Base-by-base conservation (phyloP, 176 grass and related monocot species). In the Carex cristatella region DNA sequence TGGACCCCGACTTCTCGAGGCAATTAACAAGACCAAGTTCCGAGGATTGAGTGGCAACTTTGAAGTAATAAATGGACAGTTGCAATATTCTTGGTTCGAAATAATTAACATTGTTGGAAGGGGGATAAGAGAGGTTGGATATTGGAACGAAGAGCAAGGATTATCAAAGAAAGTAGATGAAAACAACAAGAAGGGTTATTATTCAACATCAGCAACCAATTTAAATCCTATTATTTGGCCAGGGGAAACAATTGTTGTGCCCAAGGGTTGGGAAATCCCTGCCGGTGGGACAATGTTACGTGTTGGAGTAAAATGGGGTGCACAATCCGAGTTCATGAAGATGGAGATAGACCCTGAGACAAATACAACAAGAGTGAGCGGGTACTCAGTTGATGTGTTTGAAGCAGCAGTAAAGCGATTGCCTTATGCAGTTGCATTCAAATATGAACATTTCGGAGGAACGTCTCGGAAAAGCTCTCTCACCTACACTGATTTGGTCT, bases 61-160 rank as follows among this genome's bases (percentile, higher is more conserved):
- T 46, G 75, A 65, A 18, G 55, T 92, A 7, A 71, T 56, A 9
- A 27, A 89, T 0, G 64, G 88, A 16, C 71, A 90, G 56, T 62
- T 90, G 11, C 82, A 83, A 67, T 35, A 62, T 38, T 81, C 83
- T 7, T 37, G 35, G 0, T 92, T 85, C 51, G 61, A 86, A 18
- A 87, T 92, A 67, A 63, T 92, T 66, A 89, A 89, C 80, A 77
- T 92, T 49, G 77, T 73, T 40, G 88, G 91, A 32, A 44, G 42
- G 71, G 66, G 70, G 1, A 44, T 33, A 55, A 85, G 73, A 84
- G 49, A 40, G 23, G 59, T 91, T 28, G 89, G 89, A 13, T 91
- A 83, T 77, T 94, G 92, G 92, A 89, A 73, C 1, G 23, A 30
- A 44, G 6, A 49, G 44, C 42, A 68, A 60, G 89, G 85, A 3